These are phyloP conservation scores for Volutella citrinella DNA, from an alignment of 2,329 filamentous ascomycete species.

Conservation along the genomic window DNA sequence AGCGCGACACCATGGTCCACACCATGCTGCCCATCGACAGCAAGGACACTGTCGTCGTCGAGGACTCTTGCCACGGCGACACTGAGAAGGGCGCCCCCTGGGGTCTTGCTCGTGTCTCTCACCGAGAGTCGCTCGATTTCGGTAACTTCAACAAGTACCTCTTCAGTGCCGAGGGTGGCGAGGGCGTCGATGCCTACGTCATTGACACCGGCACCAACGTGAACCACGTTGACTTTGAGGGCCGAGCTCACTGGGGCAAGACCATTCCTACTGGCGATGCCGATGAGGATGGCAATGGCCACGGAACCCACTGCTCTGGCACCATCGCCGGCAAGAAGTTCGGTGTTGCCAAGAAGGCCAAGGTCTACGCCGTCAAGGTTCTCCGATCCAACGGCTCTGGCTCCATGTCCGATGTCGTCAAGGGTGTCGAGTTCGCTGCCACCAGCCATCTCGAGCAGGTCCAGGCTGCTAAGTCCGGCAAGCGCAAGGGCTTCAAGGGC, in stretches of 20 bases:
- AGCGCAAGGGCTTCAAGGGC: constrained; percentile 97
- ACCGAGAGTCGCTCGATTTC: constrained; percentile 83
- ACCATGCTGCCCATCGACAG: constrained; percentile 58
- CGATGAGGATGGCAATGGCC: constrained; percentile 93
- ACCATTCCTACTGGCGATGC: constrained; percentile 83
- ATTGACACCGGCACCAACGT: constrained; percentile 96
- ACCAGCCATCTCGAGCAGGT: constrained; percentile 73
- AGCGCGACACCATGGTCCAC: constrained; percentile 90
- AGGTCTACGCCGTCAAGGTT: constrained; percentile 96
- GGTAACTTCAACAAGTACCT: constrained; percentile 98
- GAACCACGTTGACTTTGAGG: constrained; percentile 95
- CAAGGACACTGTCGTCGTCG: constrained; percentile 32
- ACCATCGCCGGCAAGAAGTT: constrained; percentile 98
- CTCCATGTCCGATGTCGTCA: constrained; percentile 98
- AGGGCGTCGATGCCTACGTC: constrained; percentile 97
- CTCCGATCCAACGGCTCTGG: constrained; percentile 95
- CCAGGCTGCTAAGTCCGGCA: constrained; percentile 76
- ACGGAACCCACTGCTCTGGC: constrained; percentile 98
- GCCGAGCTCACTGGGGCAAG: constrained; percentile 93
- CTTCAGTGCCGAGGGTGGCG: constrained; percentile 82
- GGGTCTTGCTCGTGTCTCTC: constrained; percentile 97
- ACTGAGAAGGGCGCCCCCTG: constrained; percentile 94
- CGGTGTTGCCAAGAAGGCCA: constrained; percentile 98
- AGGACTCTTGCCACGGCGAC: constrained; percentile 50
- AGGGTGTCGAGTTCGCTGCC: constrained; percentile 95